Conservation (phyloP, 495 filamentous ascomycete species). For the Venustampulla echinocandica region DNA sequence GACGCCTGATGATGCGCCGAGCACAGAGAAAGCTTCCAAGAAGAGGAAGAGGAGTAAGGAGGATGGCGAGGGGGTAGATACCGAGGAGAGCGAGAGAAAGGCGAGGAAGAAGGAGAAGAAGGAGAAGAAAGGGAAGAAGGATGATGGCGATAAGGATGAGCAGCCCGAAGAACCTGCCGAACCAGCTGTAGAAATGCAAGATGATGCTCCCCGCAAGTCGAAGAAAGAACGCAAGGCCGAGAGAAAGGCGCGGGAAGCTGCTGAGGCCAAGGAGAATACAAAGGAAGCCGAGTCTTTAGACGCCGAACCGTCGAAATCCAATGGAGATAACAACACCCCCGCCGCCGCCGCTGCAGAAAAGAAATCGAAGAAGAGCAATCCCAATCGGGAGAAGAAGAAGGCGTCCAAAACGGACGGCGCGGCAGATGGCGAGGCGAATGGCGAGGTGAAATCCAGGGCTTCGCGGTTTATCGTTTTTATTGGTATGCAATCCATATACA, state of each 20-base stretch:
- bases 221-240: conserved; percentile 29
- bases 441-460: conserved; percentile 6
- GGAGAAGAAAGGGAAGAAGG: conserved; percentile 14
- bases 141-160: conserved; percentile 28
- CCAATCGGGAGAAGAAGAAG: conserved; percentile 21
- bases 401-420: conserved; percentile 21
- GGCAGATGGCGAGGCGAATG: not conserved
- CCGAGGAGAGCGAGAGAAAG: conserved; percentile 24
- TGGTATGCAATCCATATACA: conserved; percentile 26
- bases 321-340: conserved; percentile 2
- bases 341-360: not conserved
- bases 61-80: conserved; percentile 17
- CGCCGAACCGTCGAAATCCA: conserved; percentile 8
- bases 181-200: conserved; percentile 25
- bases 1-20: conserved; percentile 38
- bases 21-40: conserved; percentile 14
- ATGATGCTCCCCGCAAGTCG: conserved; percentile 22
- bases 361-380: conserved; percentile 22
- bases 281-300: conserved; percentile 2
- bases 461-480: conserved; percentile 79
- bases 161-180: conserved; percentile 38
- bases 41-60: conserved; percentile 4
- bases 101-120: conserved; percentile 32
- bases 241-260: conserved; percentile 25
- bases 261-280: conserved; percentile 4